A percentile compares a stretch with the other conserved stretches of the same genome.
These are phyloP conservation scores for Saccharomycopsis capsularis DNA, from an alignment of 805 yeast species.

Conservation along the genomic window DNA sequence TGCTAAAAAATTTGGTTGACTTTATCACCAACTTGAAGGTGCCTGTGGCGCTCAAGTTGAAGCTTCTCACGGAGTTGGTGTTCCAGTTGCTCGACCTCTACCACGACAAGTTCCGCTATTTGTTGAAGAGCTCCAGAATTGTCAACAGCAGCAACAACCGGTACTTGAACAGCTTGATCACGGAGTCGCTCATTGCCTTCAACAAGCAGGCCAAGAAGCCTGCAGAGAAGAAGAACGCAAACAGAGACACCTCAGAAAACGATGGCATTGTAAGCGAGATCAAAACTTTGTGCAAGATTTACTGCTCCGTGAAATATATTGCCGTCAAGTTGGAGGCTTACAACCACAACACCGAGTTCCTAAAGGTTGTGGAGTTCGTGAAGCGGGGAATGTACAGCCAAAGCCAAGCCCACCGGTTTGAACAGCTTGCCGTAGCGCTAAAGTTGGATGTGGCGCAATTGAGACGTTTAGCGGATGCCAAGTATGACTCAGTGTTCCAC, in stretches of 20 bases:
- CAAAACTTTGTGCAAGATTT: conserved; percentile 12
- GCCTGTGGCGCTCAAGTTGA: conserved; percentile 10
- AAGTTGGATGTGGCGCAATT: neutral
- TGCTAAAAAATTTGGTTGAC: conserved; percentile 18
- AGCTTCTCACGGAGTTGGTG: conserved; percentile 9
- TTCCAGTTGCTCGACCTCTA: conserved; percentile 10
- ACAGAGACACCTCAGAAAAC: neutral
- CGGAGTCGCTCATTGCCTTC: conserved; percentile 11
- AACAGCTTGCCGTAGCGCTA: neutral
- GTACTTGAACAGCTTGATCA: conserved; percentile 16
- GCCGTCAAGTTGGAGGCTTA: conserved; percentile 11
- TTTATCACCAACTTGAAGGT: conserved; percentile 11
- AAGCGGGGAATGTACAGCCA: neutral
- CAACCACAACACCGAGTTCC: conserved; percentile 12
- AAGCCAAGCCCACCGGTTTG: neutral
- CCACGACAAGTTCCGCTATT: conserved; percentile 8
- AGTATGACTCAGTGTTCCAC: conserved; percentile 9
- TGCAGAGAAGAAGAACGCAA: neutral
- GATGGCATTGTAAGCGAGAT: conserved; percentile 15
- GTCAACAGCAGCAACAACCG: conserved; percentile 1
- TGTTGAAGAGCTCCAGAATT: conserved; percentile 6
- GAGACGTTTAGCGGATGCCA: neutral
- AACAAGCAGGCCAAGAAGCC: neutral
- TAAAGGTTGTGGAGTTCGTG: conserved; percentile 8
- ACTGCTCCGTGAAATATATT: conserved; percentile 17